A percentile compares a stretch with the other conserved stretches of the same genome.
Evolutionary conservation across 2,329 filamentous ascomycete species (phyloP).

Genomic region (Diaporthe velutina): DNA sequence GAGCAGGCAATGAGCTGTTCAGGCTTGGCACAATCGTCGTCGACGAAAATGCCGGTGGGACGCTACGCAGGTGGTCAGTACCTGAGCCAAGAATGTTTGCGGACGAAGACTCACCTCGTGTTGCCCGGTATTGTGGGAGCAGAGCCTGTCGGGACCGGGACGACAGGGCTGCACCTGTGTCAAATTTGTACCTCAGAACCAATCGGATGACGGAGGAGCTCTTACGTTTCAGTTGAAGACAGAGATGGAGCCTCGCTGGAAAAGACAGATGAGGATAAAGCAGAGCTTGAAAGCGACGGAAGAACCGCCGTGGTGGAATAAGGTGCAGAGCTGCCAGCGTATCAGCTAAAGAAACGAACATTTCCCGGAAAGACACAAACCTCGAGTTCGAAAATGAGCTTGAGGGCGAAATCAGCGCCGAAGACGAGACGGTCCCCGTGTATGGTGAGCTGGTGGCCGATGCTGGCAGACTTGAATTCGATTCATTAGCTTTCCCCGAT

Average conservation of each 20-base stretch:
- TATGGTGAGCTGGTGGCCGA: not conserved
- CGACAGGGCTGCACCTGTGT: slow-evolving; percentile 39
- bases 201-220: not conserved
- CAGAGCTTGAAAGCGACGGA: not conserved
- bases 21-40: not conserved
- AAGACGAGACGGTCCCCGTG: not conserved
- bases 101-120: slow-evolving; percentile 23
- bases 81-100: too few species aligned
- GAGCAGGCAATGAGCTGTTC: slow-evolving; percentile 2
- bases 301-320: not conserved
- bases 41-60: not conserved
- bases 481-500: not conserved
- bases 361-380: slow-evolving; percentile 11
- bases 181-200: slow-evolving; percentile 40
- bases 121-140: not conserved
- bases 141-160: slow-evolving; percentile 28
- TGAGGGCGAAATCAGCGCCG: not conserved
- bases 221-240: slow-evolving; percentile 34
- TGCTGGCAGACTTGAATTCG: not conserved
- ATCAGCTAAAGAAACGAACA: slow-evolving; percentile 11
- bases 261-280: not conserved
- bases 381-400: slow-evolving; percentile 25
- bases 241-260: not conserved
- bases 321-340: not conserved
- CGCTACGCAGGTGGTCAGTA: slow-evolving; percentile 15